Evolutionary conservation across 495 filamentous ascomycete genomes (phyloP), one percentile per base, ranked within the genome.

Genomic region (Lindgomyces ingoldianus): DNA sequence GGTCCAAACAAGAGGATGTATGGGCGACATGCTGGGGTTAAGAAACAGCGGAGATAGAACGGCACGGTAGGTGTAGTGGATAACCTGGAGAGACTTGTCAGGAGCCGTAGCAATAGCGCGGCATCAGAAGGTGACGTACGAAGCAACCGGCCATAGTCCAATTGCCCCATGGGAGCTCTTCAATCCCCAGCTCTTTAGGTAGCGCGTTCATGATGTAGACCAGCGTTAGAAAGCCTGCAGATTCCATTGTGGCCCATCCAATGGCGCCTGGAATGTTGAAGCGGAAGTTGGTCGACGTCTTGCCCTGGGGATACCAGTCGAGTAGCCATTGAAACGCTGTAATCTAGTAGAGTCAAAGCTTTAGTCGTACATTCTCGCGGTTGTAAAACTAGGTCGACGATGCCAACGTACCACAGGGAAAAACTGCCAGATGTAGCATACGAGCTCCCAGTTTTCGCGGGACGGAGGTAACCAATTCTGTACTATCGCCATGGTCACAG

Each of bases 21-120:
- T 89, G 22, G 92, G 93, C 9, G 92, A 92, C 89, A 98, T 96
- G 74, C 85, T 89, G 0, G 91, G 92, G 55, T 92, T 91, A 29
- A 92, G 80, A 66, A 92, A 77, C 42, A 87, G 79, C 1, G 94
- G 92, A 36, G 86, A 85, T 60, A 96, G 75, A 56, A 97, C 74
- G 19, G 93, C 89, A 64, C 94, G 90, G 81, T 98, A 91, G 70
- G 85, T 59, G 77, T 98, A 98, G 76, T 98, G 94, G 62, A 89
- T 82, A 11, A 72, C 73, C 77, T 80, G 60, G 56, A 3, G 33
- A 52, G 30, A 57, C 1, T 44, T 26, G 33, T 58, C 14, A 60
- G 41, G 1, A 41, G 39, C 18, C 10, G 39, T 6, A 26, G n/a
- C 6, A 26, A 11, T 39, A 39, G 62, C 58, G 56, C 70, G 51